Percentiles rank a stretch among this genome's conserved stretches.
Conservation (phyloP, 345 rosid genomes). For the Schrenkiella parvula region DNA sequence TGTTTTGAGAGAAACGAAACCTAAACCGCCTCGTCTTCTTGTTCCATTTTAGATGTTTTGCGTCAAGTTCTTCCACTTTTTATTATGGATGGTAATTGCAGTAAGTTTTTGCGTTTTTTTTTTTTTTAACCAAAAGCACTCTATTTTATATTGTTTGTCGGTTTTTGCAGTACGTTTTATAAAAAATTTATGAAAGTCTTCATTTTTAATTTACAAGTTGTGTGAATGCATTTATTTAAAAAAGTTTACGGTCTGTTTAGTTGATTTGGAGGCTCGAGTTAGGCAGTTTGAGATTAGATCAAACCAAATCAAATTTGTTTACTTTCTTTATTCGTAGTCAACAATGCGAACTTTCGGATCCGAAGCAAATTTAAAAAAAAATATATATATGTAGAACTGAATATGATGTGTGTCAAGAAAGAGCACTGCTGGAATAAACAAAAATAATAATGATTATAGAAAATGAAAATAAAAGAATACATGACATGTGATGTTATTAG, state of each 20-base stretch:
- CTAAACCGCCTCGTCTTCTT: background rate
- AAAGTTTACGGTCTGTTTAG: background rate
- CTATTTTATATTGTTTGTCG: background rate
- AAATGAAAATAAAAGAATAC: background rate
- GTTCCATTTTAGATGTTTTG: background rate
- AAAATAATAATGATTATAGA: background rate
- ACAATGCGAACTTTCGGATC: conserved; percentile 23
- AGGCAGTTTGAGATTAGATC: too few species aligned
- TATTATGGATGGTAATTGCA: background rate
- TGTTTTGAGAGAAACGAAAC: background rate
- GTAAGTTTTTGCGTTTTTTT: background rate
- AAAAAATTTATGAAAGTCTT: background rate
- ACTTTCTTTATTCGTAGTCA: conserved; percentile 5
- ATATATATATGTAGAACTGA: background rate
- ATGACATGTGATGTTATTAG: conserved; percentile 11
- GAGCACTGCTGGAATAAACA: too few species aligned
- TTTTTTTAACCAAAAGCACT: background rate
- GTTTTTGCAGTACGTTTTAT: background rate
- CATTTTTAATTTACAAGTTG: background rate
- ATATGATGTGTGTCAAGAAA: conserved; percentile 13
- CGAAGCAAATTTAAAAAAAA: background rate
- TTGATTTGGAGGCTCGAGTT: background rate
- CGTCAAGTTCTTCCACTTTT: background rate
- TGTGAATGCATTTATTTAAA: background rate
- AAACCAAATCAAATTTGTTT: background rate